phyloP scores from a whole-genome alignment of 169 alveolate genomes.

The Eimeria sp. region DNA sequence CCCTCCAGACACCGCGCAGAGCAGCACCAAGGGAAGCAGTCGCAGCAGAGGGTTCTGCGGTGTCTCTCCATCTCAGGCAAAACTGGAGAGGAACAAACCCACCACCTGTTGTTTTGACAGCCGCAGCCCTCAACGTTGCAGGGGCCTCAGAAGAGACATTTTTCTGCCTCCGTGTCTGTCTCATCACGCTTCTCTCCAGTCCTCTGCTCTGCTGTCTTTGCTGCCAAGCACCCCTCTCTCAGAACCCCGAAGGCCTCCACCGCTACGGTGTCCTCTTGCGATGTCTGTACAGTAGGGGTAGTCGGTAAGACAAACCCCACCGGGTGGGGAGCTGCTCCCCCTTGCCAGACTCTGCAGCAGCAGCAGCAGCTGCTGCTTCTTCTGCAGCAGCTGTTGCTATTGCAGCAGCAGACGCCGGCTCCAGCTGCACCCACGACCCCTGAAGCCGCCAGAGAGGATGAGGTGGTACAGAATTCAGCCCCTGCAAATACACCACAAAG shows the following conservation, averaged over 20 bases:
- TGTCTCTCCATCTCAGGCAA: background rate
- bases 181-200: background rate
- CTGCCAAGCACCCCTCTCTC: background rate
- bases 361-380: background rate
- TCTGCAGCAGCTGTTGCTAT: slow-evolving; percentile 34
- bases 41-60: background rate
- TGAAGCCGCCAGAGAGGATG: slow-evolving; percentile 37
- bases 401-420: slow-evolving; percentile 39
- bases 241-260: background rate
- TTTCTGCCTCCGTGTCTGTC: background rate
- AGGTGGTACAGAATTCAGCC: background rate
- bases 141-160: background rate
- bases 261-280: background rate
- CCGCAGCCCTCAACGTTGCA: background rate
- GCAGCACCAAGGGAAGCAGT: background rate
- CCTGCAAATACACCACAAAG: background rate
- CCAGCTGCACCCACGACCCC: slow-evolving; percentile 13
- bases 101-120: background rate
- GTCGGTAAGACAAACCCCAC: background rate
- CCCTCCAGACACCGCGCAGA: background rate
- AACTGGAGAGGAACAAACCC: background rate
- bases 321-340: background rate
- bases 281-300: slow-evolving; percentile 12
- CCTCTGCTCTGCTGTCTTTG: background rate
- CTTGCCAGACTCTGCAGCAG: background rate